Conservation (phyloP, 83 land plant genomes). For the Isoetes engelmannii region DNA sequence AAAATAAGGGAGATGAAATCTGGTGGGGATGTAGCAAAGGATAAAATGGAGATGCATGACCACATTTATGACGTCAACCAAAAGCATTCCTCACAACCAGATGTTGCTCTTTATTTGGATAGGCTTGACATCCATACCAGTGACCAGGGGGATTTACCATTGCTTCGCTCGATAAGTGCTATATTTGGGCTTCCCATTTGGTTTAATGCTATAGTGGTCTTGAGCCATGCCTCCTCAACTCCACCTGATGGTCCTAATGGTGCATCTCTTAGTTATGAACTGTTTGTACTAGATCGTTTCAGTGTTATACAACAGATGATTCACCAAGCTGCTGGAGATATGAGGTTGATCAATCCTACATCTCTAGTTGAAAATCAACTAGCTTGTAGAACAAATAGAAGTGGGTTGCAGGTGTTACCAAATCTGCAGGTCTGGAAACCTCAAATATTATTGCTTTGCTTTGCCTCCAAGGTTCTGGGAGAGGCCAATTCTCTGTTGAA, state of each 20-base stretch:
- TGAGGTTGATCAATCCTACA: slow-evolving; percentile 46
- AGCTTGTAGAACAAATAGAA: slow-evolving; percentile 35
- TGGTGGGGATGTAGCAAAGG: no score
- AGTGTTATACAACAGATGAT: slow-evolving; percentile 42
- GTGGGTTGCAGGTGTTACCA: slow-evolving; percentile 47
- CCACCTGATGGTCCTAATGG: slow-evolving; percentile 51
- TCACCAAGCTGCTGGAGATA: slow-evolving; percentile 45
- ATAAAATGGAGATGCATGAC: no score
- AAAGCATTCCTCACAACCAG: slow-evolving; percentile 21
- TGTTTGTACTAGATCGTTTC: slow-evolving; percentile 34
- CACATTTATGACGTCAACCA: no score
- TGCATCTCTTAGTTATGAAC: slow-evolving; percentile 42
- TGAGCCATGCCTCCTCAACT: slow-evolving; percentile 50
- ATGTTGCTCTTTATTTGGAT: slow-evolving; percentile 57
- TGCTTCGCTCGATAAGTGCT: slow-evolving; percentile 50
- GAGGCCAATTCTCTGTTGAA: slow-evolving; percentile 49
- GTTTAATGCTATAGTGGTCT: slow-evolving; percentile 55
- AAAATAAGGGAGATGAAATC: no score
- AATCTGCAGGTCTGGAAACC: slow-evolving; percentile 51
- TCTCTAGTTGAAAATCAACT: slow-evolving; percentile 63
- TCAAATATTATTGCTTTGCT: slow-evolving; percentile 46
- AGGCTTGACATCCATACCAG: slow-evolving; percentile 50
- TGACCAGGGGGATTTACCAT: slow-evolving; percentile 43
- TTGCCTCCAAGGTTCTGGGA: slow-evolving; percentile 45
- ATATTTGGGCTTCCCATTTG: slow-evolving; percentile 54